phyloP scores from a whole-genome alignment of 441 rosid genomes.

The Dalechampia spathulata region DNA sequence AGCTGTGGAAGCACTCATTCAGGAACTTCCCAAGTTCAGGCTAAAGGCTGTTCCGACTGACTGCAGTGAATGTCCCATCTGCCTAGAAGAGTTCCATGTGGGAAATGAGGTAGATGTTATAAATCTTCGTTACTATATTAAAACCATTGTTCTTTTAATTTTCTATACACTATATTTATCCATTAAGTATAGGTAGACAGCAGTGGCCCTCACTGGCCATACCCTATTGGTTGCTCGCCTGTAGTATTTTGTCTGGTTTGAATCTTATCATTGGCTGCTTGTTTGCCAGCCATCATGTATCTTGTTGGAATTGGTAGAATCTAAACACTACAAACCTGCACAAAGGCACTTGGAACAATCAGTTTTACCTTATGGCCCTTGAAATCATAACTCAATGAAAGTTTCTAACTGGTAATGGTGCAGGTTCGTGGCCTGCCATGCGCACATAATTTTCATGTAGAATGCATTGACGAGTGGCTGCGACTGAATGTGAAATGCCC shows the following conservation, averaged over 20 bases:
- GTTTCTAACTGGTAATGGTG: conserved; percentile 17
- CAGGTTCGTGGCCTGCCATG: conserved; percentile 99
- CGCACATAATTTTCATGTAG: conserved; percentile 99
- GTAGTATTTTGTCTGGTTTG: too few species aligned
- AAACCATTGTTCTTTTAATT: not conserved
- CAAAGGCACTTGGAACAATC: not conserved
- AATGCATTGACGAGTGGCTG: conserved; percentile 95
- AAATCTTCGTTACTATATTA: not conserved
- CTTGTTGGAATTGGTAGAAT: not conserved
- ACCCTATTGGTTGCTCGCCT: not conserved
- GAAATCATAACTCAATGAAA: not conserved
- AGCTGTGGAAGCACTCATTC: conserved; percentile 98
- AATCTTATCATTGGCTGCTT: too few species aligned
- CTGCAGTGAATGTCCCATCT: conserved; percentile 95
- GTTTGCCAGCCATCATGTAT: not conserved
- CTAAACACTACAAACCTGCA: not conserved
- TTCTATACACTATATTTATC: not conserved
- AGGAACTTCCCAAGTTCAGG: conserved; percentile 95
- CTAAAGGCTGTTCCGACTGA: conserved; percentile 95
- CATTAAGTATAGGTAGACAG: not conserved
- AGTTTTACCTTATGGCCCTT: not conserved
- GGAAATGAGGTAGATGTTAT: conserved; percentile 67
- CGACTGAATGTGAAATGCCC: conserved; percentile 95
- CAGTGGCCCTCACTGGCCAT: not conserved
- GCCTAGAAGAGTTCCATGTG: conserved; percentile 87